phyloP scores from a whole-genome alignment of 106 monocot species.

The Xerophyta viscosa region DNA sequence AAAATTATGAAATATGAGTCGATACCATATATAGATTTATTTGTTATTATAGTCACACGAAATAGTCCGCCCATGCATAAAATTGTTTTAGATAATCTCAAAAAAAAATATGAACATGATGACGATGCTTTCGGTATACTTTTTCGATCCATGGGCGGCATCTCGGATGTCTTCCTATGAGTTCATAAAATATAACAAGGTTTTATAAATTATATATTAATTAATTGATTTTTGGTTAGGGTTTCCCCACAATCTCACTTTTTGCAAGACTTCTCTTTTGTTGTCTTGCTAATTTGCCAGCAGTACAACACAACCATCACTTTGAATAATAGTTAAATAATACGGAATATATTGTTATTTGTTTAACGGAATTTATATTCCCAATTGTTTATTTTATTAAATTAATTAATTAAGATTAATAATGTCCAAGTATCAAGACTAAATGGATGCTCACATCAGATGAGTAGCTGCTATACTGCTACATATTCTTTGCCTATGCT shows the following conservation, averaged over 20 bases:
- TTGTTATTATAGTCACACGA: no score
- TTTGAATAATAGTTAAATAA: not conserved
- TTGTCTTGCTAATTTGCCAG: conserved; percentile 13
- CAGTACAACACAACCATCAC: not conserved
- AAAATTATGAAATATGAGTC: not conserved
- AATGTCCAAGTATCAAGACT: conserved; percentile 11
- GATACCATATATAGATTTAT: not conserved
- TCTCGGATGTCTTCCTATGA: conserved; percentile 22
- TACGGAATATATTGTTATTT: not conserved
- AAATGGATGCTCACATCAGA: no score
- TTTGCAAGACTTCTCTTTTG: conserved; percentile 28
- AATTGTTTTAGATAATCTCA: no score
- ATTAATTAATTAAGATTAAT: not conserved
- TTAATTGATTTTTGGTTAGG: conserved; percentile 2
- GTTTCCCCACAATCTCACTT: conserved; percentile 29
- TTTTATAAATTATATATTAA: no score
- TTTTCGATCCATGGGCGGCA: conserved; percentile 14
- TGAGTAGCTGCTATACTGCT: no score
- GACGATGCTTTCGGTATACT: no score
- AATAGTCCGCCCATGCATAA: no score
- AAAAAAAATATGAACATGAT: no score
- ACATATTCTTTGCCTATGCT: no score
- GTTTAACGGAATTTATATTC: no score
- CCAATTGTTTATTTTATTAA: no score
- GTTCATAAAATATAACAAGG: conserved; percentile 13